Evolutionary conservation across 148 eudicot genomes (phyloP).

Genomic region (Camellia sinensis): DNA sequence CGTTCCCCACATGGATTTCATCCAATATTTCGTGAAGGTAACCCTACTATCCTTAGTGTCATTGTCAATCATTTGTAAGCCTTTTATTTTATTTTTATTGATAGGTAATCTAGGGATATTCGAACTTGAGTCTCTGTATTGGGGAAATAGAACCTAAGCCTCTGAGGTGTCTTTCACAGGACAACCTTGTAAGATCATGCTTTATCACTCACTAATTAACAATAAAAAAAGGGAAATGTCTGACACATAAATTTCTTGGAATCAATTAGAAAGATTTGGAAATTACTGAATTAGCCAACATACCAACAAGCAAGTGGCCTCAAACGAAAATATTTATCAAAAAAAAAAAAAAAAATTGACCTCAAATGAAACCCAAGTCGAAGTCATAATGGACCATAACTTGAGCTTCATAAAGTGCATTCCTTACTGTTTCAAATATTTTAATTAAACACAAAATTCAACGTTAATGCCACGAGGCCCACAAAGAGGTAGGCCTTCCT

Average conservation of each 20-base stretch:
- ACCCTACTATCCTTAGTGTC: not conserved
- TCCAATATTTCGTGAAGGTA: not conserved
- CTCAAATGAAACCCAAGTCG: not conserved
- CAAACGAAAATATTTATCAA: too few relatives aligned
- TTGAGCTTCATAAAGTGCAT: not conserved
- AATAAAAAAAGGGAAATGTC: not conserved
- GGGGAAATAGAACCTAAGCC: too few relatives aligned
- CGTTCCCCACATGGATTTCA: not conserved
- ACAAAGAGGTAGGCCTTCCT: not conserved
- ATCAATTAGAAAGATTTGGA: conserved; percentile 1
- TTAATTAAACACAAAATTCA: not conserved
- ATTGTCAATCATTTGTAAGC: not conserved
- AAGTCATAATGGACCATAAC: not conserved
- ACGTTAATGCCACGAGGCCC: too few relatives aligned
- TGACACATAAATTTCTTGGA: not conserved
- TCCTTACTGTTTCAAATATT: not conserved
- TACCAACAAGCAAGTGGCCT: not conserved
- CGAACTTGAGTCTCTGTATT: too few relatives aligned
- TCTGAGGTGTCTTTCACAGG: too few relatives aligned
- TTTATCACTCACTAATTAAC: not conserved
- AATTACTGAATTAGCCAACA: not conserved
- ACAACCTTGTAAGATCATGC: not conserved
- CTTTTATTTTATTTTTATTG: too few relatives aligned
- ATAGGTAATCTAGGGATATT: too few relatives aligned
- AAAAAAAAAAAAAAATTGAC: too few relatives aligned